These are phyloP conservation scores for Centrapalus pauciflorus DNA, from an alignment of 129 eudicot genomes.

Conservation along the genomic window DNA sequence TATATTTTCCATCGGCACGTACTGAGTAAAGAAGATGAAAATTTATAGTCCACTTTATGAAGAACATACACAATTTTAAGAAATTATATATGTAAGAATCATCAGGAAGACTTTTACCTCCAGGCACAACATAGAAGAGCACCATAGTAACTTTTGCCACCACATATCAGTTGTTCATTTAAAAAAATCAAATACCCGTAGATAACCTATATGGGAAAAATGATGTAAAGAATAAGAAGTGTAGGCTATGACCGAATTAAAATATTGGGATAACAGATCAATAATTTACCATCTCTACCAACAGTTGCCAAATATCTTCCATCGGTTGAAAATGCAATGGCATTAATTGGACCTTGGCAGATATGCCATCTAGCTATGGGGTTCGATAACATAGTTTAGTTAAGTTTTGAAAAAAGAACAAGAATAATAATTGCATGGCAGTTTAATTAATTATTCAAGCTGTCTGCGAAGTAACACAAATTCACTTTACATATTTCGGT, in stretches of 20 bases:
- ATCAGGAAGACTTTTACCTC: constrained; percentile 48
- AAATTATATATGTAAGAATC: constrained; percentile 7
- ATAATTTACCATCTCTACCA: constrained; percentile 78
- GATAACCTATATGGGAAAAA: constrained; percentile 45
- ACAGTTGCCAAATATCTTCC: constrained; percentile 75
- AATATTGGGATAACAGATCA: background rate
- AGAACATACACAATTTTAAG: background rate
- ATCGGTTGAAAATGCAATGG: constrained; percentile 67
- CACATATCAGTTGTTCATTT: constrained; percentile 79
- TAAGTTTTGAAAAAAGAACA: background rate
- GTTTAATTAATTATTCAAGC: constrained; percentile 6
- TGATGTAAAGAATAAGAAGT: background rate
- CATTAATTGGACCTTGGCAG: constrained; percentile 78
- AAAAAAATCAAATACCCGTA: constrained; percentile 80
- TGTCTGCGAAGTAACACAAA: background rate
- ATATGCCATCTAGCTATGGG: constrained; percentile 91
- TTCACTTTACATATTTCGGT: background rate
- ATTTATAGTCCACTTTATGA: background rate
- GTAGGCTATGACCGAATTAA: background rate
- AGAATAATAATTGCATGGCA: background rate
- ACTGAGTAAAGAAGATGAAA: constrained; percentile 26
- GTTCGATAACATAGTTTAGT: constrained; percentile 24
- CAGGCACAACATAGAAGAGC: constrained; percentile 93
- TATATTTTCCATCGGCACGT: constrained; percentile 79
- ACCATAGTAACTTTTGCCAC: constrained; percentile 88